Evolutionary conservation across 2,329 filamentous ascomycete genomes (phyloP), one percentile per base, ranked within the genome.

Genomic region (Curvularia sp.): DNA sequence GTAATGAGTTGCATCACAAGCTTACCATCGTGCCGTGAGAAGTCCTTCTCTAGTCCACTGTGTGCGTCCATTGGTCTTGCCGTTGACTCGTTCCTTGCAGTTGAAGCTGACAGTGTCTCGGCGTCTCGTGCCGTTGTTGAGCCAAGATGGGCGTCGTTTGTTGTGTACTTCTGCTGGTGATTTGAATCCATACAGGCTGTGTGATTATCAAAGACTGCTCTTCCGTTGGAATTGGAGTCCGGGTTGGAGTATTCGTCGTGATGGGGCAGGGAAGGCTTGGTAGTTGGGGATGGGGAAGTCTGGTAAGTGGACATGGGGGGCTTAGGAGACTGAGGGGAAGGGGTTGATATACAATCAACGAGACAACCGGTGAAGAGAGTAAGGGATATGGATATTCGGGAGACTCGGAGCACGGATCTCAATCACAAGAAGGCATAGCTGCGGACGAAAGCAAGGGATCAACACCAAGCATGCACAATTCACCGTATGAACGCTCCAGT

Each of bases 11-110:
- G 55, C 47, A 33, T 42, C 1, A 26, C 12, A 7, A 8, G 44
- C 56, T 63, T 65, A 73, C 71, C 66, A 70, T 76, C 64, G 12
- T 65, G 61, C 13, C 48, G 48, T 47, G 73, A 78, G 62, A 79
- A 82, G 66, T 82, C 80, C 70, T 82, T 82, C 71, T 82, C 80
- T 20, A 80, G 55, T 1, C 55, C 61, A 28, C 63, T 64, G 48
- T 65, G 65, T 35, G 53, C 52, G 35, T 67, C 62, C 31, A 60
- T 55, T 58, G 66, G 67, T 47, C 58, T 64, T 39, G 63, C 53
- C 42, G 58, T 67, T 28, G 64, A 67, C 35, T 66, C 63, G 48
- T 67, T 66, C 20, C 66, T 60, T 20, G 67, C 66, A 13, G 67
- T 70, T 30, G 68, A 68, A 20, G 66, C 66, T 28, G 68, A 69